phyloP scores from a whole-genome alignment of 495 filamentous ascomycete genomes.

The Neohortaea acidophila region DNA sequence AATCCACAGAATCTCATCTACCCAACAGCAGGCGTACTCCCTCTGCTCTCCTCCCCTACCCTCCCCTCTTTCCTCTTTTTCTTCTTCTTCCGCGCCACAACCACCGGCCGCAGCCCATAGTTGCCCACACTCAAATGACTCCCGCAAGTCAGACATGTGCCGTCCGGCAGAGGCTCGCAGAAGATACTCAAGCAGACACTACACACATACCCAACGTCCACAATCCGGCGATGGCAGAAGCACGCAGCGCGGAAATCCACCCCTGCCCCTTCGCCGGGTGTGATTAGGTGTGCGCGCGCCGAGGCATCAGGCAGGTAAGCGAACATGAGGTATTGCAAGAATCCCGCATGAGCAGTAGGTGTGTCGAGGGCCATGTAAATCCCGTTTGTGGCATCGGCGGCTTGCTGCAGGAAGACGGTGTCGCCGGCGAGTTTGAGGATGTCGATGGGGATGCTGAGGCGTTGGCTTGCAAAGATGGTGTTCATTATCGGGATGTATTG shows the following conservation, averaged over 20 bases:
- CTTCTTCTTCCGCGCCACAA: constrained; percentile 59
- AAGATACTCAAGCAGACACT: constrained; percentile 77
- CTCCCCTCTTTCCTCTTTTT: constrained; percentile 48
- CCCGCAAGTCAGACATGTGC: constrained; percentile 74
- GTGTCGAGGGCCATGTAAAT: constrained; percentile 41
- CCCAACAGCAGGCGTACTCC: constrained; percentile 19
- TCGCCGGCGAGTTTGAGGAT: constrained; percentile 72
- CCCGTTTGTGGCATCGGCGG: constrained; percentile 74
- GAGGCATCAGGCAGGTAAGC: constrained; percentile 70
- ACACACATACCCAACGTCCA: constrained; percentile 89
- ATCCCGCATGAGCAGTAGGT: constrained; percentile 37
- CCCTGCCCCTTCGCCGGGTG: constrained; percentile 57
- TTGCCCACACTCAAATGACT: constrained; percentile 62
- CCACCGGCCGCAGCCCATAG: constrained; percentile 58
- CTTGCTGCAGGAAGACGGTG: constrained; percentile 89
- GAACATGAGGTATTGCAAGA: constrained; percentile 90
- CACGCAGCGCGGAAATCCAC: constrained; percentile 96
- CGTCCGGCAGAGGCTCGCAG: constrained; percentile 17
- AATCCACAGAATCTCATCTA: no score
- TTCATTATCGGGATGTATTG: constrained; percentile 99
- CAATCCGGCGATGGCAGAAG: constrained; percentile 84
- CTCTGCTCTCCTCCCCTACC: constrained; percentile 22
- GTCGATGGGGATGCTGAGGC: constrained; percentile 74
- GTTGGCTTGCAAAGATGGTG: constrained; percentile 83
- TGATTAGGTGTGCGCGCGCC: constrained; percentile 47